Conservation (phyloP, 768 basidiomycete species). For the Gymnopilus junonius region DNA sequence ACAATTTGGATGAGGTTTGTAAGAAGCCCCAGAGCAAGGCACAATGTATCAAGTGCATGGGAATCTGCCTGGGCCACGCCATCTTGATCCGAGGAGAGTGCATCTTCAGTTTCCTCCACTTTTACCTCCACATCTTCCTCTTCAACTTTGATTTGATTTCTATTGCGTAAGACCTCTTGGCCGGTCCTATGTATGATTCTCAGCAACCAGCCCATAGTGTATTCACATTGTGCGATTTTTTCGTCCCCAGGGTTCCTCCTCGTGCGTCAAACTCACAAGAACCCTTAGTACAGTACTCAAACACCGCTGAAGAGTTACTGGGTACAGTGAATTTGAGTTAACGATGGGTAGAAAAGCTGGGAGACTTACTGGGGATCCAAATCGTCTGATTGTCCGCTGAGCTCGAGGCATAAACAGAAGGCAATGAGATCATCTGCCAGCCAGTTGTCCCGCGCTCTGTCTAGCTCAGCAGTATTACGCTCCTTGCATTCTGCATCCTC, state of each 20-base stretch:
- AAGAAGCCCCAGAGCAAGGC: conserved; percentile 74
- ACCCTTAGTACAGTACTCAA: conserved; percentile 65
- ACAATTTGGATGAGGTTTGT: conserved; percentile 75
- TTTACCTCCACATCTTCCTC: conserved; percentile 8
- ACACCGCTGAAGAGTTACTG: conserved; percentile 46
- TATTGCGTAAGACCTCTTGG: conserved; percentile 16
- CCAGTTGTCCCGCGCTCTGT: conserved; percentile 44
- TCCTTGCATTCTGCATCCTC: conserved; percentile 8
- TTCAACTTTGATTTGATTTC: neutral
- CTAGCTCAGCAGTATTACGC: conserved; percentile 28
- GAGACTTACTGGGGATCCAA: conserved; percentile 22
- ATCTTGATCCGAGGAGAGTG: conserved; percentile 21
- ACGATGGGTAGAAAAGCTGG: neutral
- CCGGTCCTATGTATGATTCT: conserved; percentile 47
- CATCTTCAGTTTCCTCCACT: conserved; percentile 4
- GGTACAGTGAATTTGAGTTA: neutral
- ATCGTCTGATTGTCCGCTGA: conserved; percentile 24
- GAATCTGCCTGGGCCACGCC: conserved; percentile 26
- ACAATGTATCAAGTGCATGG: conserved; percentile 68
- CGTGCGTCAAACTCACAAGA: conserved; percentile 74
- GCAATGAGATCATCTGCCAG: conserved; percentile 53
- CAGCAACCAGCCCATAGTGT: conserved; percentile 50
- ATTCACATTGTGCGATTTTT: conserved; percentile 51
- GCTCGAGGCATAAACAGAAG: conserved; percentile 55
- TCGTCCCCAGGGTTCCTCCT: conserved; percentile 57